These are phyloP conservation scores for Teunomyces kruisii DNA, from an alignment of 805 yeast genomes.

Conservation along the genomic window DNA sequence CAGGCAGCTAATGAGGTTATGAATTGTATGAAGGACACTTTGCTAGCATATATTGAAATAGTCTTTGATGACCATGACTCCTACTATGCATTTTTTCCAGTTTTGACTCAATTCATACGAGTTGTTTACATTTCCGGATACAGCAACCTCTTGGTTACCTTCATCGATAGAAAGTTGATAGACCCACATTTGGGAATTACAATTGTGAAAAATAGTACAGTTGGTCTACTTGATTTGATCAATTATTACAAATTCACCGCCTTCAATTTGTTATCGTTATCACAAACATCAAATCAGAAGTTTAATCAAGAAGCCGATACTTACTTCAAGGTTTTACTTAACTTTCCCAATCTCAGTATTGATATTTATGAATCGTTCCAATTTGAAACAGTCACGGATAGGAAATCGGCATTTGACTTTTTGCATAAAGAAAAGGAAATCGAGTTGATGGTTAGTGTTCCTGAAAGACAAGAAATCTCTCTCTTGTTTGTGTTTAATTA, in stretches of 20 bases:
- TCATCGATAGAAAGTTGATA: slow-evolving; percentile 7
- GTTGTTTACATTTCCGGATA: slow-evolving; percentile 18
- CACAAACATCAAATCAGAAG: slow-evolving; percentile 9
- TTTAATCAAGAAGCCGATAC: slow-evolving; percentile 19
- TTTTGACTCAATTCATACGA: slow-evolving; percentile 15
- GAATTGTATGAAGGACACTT: slow-evolving; percentile 3
- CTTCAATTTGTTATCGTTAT: slow-evolving; percentile 23
- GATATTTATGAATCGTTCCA: slow-evolving; percentile 8
- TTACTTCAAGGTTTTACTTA: slow-evolving; percentile 23
- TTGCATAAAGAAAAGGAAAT: slow-evolving; percentile 1
- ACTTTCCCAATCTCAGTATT: slow-evolving; percentile 21
- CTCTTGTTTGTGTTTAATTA: slow-evolving; percentile 26
- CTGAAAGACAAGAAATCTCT: slow-evolving; percentile 31
- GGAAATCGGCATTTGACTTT: slow-evolving; percentile 1
- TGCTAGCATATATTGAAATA: slow-evolving; percentile 4
- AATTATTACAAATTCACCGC: slow-evolving; percentile 28
- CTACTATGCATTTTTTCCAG: slow-evolving; percentile 12
- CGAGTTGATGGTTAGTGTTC: slow-evolving; percentile 9
- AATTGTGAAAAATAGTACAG: slow-evolving; percentile 11
- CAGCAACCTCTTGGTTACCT: slow-evolving; percentile 14
- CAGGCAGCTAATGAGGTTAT: slow-evolving; percentile 1
- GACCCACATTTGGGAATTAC: slow-evolving; percentile 23
- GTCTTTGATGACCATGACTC: slow-evolving; percentile 11
- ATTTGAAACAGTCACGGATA: neutral
- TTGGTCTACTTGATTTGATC: slow-evolving; percentile 19